Percentiles rank a stretch among this genome's conserved stretches.
Evolutionary conservation across 2,329 filamentous ascomycete species (phyloP).

Genomic region (Gyromitra esculenta): DNA sequence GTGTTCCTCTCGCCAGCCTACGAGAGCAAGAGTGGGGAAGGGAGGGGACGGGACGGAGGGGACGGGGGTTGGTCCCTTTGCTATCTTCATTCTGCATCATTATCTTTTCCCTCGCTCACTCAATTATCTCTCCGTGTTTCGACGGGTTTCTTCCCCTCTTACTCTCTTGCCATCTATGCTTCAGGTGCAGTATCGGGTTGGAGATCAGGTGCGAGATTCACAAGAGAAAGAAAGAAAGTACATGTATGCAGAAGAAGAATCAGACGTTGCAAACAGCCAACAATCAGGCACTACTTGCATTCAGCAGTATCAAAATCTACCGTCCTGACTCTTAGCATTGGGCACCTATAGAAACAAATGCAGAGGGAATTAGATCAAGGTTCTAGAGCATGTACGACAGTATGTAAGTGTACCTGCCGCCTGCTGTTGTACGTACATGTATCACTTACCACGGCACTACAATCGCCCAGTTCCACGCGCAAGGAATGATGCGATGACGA

Average conservation of each 20-base stretch:
- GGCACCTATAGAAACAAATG: conserved; percentile 27
- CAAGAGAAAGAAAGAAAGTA: conserved; percentile 17
- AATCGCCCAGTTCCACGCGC: conserved; percentile 37
- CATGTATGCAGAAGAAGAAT: conserved; percentile 28
- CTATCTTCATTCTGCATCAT: conserved; percentile 37
- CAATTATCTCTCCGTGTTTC: conserved; percentile 45
- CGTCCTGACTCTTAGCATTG: conserved; percentile 3
- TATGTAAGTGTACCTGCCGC: neutral
- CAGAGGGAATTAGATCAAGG: conserved; percentile 31
- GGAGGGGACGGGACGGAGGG: neutral
- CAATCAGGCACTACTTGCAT: neutral
- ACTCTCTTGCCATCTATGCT: conserved; percentile 26
- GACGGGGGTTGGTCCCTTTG: conserved; percentile 17
- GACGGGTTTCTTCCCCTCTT: conserved; percentile 37
- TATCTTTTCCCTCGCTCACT: conserved; percentile 26
- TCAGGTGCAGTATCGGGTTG: conserved; percentile 35
- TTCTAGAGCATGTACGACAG: conserved; percentile 38
- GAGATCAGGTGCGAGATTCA: conserved; percentile 38
- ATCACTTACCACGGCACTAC: conserved; percentile 19
- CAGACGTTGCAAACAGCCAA: conserved; percentile 23
- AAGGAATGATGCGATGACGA: conserved; percentile 47
- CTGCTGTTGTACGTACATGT: conserved; percentile 26
- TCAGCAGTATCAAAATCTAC: neutral
- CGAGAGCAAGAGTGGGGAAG: neutral
- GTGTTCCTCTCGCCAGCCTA: conserved; percentile 37